phyloP scores from a whole-genome alignment of 2,329 filamentous ascomycete species.

The Penicillium sp. region DNA sequence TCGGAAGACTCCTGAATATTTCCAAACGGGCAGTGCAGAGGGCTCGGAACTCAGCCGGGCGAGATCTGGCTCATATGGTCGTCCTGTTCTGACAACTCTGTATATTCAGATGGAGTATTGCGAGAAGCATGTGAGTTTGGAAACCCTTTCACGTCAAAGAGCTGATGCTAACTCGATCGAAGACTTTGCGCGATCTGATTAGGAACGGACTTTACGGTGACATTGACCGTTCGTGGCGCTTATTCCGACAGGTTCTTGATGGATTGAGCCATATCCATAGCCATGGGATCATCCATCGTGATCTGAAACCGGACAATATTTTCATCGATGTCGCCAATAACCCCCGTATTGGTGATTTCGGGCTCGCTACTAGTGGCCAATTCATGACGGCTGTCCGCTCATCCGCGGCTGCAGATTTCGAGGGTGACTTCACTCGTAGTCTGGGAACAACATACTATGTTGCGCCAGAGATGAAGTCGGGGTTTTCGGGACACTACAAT shows the following conservation, averaged over 20 bases:
- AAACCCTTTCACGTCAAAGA: neutral
- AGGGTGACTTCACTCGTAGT: conserved; percentile 47
- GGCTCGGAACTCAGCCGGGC: conserved; percentile 37
- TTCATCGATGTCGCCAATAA: conserved; percentile 89
- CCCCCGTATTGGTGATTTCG: conserved; percentile 95
- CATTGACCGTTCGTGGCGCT: conserved; percentile 73
- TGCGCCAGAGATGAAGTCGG: conserved; percentile 80
- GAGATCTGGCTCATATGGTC: conserved; percentile 45
- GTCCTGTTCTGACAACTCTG: conserved; percentile 64
- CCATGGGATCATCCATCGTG: conserved; percentile 87
- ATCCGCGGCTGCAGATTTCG: conserved; percentile 33
- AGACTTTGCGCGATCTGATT: conserved; percentile 85
- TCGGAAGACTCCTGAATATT: conserved; percentile 21
- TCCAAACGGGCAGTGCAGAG: conserved; percentile 22
- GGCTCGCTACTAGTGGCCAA: conserved; percentile 83
- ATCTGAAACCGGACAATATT: conserved; percentile 94
- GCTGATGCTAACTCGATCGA: conserved; percentile 5
- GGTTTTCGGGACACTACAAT: conserved; percentile 70
- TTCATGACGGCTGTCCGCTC: conserved; percentile 39
- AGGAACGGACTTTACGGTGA: conserved; percentile 67
- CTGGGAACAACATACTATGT: conserved; percentile 82
- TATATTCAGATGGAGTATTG: conserved; percentile 99
- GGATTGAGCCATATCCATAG: conserved; percentile 85
- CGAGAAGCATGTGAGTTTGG: conserved; percentile 64
- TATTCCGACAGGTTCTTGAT: conserved; percentile 87